These are phyloP conservation scores for Tricholoma hemisulphureum DNA, from an alignment of 768 basidiomycete species.

Conservation along the genomic window DNA sequence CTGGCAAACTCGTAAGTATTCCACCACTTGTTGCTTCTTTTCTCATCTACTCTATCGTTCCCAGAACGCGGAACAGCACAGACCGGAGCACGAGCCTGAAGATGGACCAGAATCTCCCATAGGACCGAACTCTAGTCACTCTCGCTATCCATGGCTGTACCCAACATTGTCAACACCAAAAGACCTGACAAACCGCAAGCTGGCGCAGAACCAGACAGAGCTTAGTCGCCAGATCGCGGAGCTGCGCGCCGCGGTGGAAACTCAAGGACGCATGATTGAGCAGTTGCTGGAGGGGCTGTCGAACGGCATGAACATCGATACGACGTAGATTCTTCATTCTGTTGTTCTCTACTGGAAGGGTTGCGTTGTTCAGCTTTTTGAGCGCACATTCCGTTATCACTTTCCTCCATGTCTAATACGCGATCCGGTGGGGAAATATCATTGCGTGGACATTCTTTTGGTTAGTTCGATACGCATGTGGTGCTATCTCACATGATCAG, in stretches of 20 bases:
- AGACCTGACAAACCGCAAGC: slow-evolving; percentile 58
- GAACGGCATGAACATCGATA: slow-evolving; percentile 20
- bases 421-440: too few species aligned
- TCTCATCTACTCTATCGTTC: background rate
- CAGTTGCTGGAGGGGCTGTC: slow-evolving; percentile 32
- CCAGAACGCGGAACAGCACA: background rate
- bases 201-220: slow-evolving; percentile 66
- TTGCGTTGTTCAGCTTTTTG: too few species aligned
- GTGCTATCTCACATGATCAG: too few species aligned
- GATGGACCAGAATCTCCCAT: background rate
- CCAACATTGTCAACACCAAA: slow-evolving; percentile 12
- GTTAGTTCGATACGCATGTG: too few species aligned
- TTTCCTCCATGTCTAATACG: too few species aligned
- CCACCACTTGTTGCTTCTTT: too few species aligned
- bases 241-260: slow-evolving; percentile 52
- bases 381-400: too few species aligned
- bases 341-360: too few species aligned
- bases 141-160: slow-evolving; percentile 12
- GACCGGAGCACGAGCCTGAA: background rate
- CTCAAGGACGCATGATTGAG: slow-evolving; percentile 53
- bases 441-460: too few species aligned
- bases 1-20: slow-evolving; percentile 40
- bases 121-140: background rate
- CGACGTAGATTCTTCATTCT: background rate
- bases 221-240: slow-evolving; percentile 64